These are phyloP conservation scores for Ilex aquifolium DNA, from an alignment of 257 asterid genomes.

Conservation along the genomic window DNA sequence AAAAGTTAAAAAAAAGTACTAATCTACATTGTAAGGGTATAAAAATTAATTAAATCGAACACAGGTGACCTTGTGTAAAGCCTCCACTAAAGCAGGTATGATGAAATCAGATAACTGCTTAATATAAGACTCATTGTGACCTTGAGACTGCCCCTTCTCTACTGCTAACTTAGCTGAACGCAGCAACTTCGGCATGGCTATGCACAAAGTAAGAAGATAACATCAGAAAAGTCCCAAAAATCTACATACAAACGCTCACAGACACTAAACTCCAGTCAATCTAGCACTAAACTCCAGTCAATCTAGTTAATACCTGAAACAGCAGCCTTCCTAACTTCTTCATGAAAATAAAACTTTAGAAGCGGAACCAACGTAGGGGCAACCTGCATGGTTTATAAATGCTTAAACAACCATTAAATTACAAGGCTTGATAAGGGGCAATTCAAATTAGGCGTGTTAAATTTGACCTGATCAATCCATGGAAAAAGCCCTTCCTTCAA, in stretches of 20 bases:
- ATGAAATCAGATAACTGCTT: slow-evolving; percentile 74
- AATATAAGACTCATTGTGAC: slow-evolving; percentile 71
- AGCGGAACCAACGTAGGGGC: slow-evolving; percentile 94
- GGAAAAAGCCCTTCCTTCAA: slow-evolving; percentile 97
- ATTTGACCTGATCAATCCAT: slow-evolving; percentile 88
- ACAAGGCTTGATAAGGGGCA: no score
- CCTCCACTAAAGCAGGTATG: slow-evolving; percentile 77
- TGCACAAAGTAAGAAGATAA: slow-evolving; percentile 2
- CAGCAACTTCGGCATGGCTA: slow-evolving; percentile 96
- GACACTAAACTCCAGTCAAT: no score
- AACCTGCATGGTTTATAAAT: slow-evolving; percentile 41
- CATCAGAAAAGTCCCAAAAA: no score
- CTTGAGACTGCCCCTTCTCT: slow-evolving; percentile 88
- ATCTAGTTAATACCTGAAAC: slow-evolving; percentile 55
- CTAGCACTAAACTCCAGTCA: not conserved
- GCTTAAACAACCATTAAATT: no score
- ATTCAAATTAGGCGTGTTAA: no score
- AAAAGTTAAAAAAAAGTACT: not conserved
- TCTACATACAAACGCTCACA: no score
- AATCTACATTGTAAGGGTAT: not conserved
- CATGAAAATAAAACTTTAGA: slow-evolving; percentile 91
- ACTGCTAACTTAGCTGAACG: slow-evolving; percentile 91
- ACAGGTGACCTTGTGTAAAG: slow-evolving; percentile 63
- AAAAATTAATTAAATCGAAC: not conserved
- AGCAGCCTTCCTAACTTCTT: slow-evolving; percentile 98